Conservation (phyloP, 306 rosid genomes). For the Castanea crenata region DNA sequence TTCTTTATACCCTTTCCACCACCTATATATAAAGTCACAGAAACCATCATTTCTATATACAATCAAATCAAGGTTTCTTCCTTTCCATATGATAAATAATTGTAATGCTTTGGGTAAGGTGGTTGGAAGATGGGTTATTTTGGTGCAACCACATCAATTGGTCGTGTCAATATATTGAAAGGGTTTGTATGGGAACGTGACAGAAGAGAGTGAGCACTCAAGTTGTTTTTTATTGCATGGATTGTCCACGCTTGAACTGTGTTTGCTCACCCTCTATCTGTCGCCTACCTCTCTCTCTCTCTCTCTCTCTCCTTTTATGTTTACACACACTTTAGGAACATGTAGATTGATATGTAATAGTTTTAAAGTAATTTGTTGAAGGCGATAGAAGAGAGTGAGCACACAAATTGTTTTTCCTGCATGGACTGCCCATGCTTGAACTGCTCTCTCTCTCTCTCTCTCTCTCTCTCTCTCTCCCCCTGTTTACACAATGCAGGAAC, state of each 20-base stretch:
- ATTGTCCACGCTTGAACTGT: constrained; percentile 29
- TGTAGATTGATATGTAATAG: no score
- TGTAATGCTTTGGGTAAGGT: not conserved
- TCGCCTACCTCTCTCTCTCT: constrained; percentile 24
- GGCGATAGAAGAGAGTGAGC: constrained; percentile 64
- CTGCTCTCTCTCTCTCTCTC: not conserved
- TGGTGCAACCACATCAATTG: not conserved
- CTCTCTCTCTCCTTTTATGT: not conserved
- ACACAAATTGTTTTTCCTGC: constrained; percentile 37
- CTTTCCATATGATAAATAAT: not conserved
- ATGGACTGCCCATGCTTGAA: constrained; percentile 30
- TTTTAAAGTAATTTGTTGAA: not conserved
- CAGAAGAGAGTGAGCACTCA: constrained; percentile 63
- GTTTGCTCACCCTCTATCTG: constrained; percentile 47
- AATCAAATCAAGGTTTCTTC: constrained; percentile 1
- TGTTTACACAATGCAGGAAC: no score
- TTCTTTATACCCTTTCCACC: not conserved
- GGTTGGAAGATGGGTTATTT: not conserved
- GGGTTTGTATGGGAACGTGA: constrained; percentile 36
- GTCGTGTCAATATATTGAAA: not conserved
- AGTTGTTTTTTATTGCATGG: constrained; percentile 39
- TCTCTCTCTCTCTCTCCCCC: no score
- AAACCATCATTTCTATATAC: not conserved
- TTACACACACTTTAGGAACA: no score
- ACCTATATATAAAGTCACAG: not conserved